Base-by-base conservation (phyloP, 192 early-diverging fungal genomes). In the Helicostylum pulchrum region DNA sequence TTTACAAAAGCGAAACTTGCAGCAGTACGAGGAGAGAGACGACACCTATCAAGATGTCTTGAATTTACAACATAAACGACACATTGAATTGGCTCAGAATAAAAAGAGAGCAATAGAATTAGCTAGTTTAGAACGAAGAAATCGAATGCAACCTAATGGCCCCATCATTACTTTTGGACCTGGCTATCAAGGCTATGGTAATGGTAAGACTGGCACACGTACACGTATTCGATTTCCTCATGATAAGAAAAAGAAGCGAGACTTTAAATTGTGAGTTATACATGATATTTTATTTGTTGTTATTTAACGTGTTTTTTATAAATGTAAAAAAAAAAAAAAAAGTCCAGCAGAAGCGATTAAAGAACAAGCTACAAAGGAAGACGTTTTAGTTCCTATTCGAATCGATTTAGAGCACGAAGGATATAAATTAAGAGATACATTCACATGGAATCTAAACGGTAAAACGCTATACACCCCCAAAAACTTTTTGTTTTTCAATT, bases 371-470 rank as follows among this genome's bases (percentile, higher is more conserved):
- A 66, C 82, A 32, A 74, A 80, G 67, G 80, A 85, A 23, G 91
- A 93, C 61, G 75, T 78, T 6, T 73, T 97, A 8, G 89, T 95
- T 0, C 94, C 95, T 6, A 94, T 98, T 45, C 81, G 94, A 11
- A 65, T 98, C 17, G 95, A 98, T 59, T 70, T 96, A 42, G 95
- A 98, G 39, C 67, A 84, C 0, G 91, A 95, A 58, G 94, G 94
- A 14, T 82, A 89, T 62, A 83, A 90, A 34, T 71, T 96, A 32
- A 84, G 94, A 43, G 96, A 98, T 65, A 91, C 94, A 6, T 98
- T 98, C 63, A 94, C 90, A 3, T 98, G 96, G 96, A 95, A 98
- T 63, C 65, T 94, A 32, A 83, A 92, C 74, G 94, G 92, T 86
- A 81, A 70, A n/a, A n/a, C n/a, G 26, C 2, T 26, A 26, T 26